These are phyloP conservation scores for Sphaerostilbella broomeana DNA, from an alignment of 2,329 filamentous ascomycete genomes.

Conservation along the genomic window DNA sequence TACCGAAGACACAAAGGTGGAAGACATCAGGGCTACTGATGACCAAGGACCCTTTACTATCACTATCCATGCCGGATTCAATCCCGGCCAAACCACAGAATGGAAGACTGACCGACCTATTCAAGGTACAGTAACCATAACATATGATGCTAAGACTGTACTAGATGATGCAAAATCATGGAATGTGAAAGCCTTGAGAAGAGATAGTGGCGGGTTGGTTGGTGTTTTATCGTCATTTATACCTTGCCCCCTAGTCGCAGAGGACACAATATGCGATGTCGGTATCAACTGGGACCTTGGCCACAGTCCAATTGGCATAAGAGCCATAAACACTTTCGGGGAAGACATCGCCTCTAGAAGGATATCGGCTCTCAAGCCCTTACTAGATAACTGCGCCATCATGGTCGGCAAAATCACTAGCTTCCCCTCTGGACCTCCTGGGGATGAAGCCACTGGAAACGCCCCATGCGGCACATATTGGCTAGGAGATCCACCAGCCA, in stretches of 20 bases:
- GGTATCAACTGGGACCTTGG: conserved; percentile 1
- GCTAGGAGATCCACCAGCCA: not conserved
- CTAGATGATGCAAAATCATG: not conserved
- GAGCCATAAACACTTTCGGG: conserved; percentile 1
- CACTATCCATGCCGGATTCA: not conserved
- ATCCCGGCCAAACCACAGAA: not conserved
- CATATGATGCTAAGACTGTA: not conserved
- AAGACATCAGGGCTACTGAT: not conserved
- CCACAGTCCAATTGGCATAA: not conserved
- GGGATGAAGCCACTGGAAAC: not conserved
- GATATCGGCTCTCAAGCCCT: not conserved
- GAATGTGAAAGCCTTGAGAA: not conserved
- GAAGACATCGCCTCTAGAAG: not conserved
- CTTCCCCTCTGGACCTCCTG: not conserved
- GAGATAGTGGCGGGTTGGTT: not conserved
- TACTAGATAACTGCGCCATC: not conserved
- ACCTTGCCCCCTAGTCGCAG: not conserved
- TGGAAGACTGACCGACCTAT: not conserved
- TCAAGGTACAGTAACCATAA: conserved; percentile 1
- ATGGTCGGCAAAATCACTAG: not conserved
- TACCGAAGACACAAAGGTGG: not conserved
- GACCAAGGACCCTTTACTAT: not conserved
- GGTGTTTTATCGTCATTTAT: not conserved
- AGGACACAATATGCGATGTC: not conserved
- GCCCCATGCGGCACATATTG: conserved; percentile 1